A percentile compares a stretch with the other conserved stretches of the same genome.
phyloP scores from a whole-genome alignment of 495 filamentous ascomycete species.

The Oleoguttula mirabilis region DNA sequence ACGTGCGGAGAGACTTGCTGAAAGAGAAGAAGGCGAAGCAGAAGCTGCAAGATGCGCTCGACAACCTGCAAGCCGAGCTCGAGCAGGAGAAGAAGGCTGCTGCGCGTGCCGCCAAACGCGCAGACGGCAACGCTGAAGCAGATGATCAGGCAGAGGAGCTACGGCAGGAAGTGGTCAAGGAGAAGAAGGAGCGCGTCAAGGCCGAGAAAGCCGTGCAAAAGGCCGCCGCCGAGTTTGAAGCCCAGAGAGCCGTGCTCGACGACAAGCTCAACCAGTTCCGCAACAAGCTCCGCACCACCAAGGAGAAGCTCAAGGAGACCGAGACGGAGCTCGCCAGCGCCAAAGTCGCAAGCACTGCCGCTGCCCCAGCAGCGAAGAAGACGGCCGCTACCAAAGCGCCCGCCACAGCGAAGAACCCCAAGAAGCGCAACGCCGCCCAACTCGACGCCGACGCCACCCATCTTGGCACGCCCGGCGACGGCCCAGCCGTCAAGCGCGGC shows the following conservation, averaged over 20 bases:
- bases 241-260: conserved; percentile 46
- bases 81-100: conserved; percentile 21
- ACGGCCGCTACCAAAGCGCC: conserved; percentile 4
- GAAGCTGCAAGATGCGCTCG: conserved; percentile 33
- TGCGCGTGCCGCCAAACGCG: conserved; percentile 17
- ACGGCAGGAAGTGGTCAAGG: conserved; percentile 30
- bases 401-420: conserved; percentile 27
- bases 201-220: conserved; percentile 29
- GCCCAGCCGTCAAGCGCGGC: conserved; percentile 31
- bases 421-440: conserved; percentile 36
- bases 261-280: conserved; percentile 55
- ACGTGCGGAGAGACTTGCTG: conserved; percentile 39
- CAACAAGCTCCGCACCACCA: conserved; percentile 52
- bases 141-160: conserved; percentile 28
- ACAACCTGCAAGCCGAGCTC: conserved; percentile 31
- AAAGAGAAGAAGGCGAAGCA: conserved; percentile 37
- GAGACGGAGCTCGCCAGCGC: conserved; percentile 36
- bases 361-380: conserved; percentile 12
- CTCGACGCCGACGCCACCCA: conserved; percentile 38
- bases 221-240: conserved; percentile 37
- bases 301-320: conserved; percentile 55
- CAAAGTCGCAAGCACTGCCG: conserved; percentile 33
- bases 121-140: conserved; percentile 11
- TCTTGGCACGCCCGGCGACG: conserved; percentile 58
- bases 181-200: conserved; percentile 34